These are phyloP conservation scores for Amoebophrya sp. DNA, from an alignment of 169 alveolate species.

Conservation along the genomic window DNA sequence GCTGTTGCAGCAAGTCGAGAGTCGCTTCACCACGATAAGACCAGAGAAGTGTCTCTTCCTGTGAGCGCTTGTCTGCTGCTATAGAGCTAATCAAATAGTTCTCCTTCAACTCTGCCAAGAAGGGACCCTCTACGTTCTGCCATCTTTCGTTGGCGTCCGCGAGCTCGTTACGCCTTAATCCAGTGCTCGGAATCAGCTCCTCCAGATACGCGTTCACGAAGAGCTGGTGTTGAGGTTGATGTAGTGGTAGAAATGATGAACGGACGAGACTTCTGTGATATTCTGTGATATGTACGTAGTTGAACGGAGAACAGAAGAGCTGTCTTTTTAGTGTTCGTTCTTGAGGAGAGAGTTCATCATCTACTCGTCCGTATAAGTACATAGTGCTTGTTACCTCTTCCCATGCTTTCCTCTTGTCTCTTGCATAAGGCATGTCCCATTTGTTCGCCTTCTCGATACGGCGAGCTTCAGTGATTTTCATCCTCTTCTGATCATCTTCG, in stretches of 20 bases:
- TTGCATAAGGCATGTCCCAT: background rate
- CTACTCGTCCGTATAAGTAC: too few species aligned
- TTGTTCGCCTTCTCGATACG: background rate
- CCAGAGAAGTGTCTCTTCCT: conserved; percentile 12
- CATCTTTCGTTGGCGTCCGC: background rate
- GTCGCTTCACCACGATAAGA: background rate
- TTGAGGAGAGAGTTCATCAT: too few species aligned
- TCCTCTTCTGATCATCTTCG: background rate
- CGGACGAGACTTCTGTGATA: too few species aligned
- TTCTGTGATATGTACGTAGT: too few species aligned
- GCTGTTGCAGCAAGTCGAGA: background rate
- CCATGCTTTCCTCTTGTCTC: background rate
- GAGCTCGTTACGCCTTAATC: background rate
- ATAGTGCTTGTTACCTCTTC: too few species aligned
- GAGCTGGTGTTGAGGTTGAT: too few species aligned
- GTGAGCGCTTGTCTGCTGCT: background rate
- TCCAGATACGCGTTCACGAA: background rate
- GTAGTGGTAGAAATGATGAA: too few species aligned
- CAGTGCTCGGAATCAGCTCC: background rate
- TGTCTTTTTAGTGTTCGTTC: too few species aligned
- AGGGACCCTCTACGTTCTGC: background rate
- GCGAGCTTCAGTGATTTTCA: background rate
- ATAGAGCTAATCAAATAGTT: background rate
- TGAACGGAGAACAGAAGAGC: too few species aligned
- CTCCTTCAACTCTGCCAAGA: background rate